A percentile compares a stretch with the other conserved stretches of the same genome.
phyloP scores from a whole-genome alignment of 2,329 filamentous ascomycete species.

The Cladosporium sp. region DNA sequence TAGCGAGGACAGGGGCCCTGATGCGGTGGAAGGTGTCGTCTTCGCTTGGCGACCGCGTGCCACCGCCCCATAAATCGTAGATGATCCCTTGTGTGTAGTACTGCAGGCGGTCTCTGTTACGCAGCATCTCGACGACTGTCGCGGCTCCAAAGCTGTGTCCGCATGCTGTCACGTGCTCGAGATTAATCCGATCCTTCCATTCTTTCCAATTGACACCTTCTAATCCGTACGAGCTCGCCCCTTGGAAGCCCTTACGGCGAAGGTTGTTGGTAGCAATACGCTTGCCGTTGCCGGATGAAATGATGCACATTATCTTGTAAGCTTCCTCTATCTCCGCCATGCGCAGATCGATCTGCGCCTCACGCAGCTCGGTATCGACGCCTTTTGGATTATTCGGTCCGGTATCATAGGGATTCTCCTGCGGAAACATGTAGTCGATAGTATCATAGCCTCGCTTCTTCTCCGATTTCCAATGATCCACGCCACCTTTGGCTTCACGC shows the following conservation, averaged over 20 bases:
- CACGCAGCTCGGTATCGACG: conserved; percentile 56
- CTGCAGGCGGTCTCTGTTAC: conserved; percentile 50
- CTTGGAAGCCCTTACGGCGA: conserved; percentile 54
- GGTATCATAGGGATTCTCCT: conserved; percentile 46
- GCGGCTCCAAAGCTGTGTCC: conserved; percentile 67
- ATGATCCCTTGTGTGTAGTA: conserved; percentile 62
- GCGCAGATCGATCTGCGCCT: conserved; percentile 59
- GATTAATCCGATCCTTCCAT: conserved; percentile 55
- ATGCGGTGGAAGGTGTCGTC: conserved; percentile 42
- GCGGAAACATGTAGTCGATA: conserved; percentile 59
- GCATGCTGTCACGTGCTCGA: conserved; percentile 56
- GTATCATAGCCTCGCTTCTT: conserved; percentile 25
- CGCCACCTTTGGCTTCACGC: conserved; percentile 20
- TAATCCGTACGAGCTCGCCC: conserved; percentile 56
- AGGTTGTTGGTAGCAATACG: conserved; percentile 51
- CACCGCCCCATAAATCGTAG: conserved; percentile 61
- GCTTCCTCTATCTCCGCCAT: conserved; percentile 63
- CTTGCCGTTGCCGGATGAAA: conserved; percentile 52
- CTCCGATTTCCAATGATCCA: conserved; percentile 26
- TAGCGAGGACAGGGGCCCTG: conserved; percentile 55
- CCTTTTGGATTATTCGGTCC: conserved; percentile 54
- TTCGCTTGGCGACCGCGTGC: conserved; percentile 40
- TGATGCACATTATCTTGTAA: conserved; percentile 52
- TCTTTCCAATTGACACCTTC: conserved; percentile 52
- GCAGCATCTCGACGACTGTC: conserved; percentile 57